Conservation (phyloP, 345 rosid species). For the Citrus mangshanensis region DNA sequence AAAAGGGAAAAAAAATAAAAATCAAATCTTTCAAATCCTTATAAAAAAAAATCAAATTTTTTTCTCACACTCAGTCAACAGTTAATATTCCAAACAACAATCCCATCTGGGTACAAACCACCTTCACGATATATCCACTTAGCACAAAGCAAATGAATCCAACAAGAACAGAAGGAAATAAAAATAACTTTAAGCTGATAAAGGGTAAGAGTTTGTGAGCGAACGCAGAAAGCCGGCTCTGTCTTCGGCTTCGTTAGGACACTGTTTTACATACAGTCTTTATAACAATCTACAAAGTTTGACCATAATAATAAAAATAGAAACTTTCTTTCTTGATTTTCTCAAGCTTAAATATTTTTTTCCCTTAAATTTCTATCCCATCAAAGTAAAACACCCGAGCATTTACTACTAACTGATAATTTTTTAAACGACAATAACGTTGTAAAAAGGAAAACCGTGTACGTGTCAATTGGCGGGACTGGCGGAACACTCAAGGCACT, state of each 20-base stretch:
- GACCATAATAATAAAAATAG: background rate
- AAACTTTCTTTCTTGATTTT: constrained; percentile 4
- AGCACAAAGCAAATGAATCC: constrained; percentile 1
- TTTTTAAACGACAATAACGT: background rate
- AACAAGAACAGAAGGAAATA: background rate
- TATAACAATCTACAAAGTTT: constrained; percentile 1
- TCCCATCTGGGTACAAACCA: constrained; percentile 13
- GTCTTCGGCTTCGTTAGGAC: constrained; percentile 29
- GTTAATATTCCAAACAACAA: constrained; percentile 14
- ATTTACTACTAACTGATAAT: background rate
- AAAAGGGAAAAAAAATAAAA: background rate
- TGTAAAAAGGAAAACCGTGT: background rate
- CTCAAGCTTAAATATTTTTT: background rate
- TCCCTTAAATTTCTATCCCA: background rate
- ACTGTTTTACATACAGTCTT: background rate
- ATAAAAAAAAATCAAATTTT: constrained; percentile 12
- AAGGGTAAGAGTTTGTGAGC: background rate
- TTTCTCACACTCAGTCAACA: constrained; percentile 20
- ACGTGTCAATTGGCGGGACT: constrained; percentile 29
- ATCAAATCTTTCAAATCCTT: constrained; percentile 12
- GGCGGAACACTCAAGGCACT: constrained; percentile 23
- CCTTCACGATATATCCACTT: background rate
- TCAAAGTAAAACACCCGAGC: background rate
- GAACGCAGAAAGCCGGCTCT: constrained; percentile 22
- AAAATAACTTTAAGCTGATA: background rate